Base-by-base conservation (phyloP, 345 rosid genomes). In the Rubroshorea leprosula region DNA sequence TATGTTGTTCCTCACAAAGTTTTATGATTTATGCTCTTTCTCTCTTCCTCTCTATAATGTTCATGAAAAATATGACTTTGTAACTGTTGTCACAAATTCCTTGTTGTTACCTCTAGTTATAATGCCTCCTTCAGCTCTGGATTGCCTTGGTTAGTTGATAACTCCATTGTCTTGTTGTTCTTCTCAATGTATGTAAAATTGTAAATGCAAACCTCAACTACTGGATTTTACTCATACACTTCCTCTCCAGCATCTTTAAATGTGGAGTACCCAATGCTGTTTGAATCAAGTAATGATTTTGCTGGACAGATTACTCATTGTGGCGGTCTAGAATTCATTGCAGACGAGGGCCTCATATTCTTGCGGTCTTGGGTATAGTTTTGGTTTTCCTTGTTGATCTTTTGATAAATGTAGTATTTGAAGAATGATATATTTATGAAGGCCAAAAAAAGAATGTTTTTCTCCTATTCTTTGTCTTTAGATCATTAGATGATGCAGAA, bases 51-150 rank as follows among this genome's bases (percentile, higher is more conserved):
- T 55, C 25, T 60, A 13, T 48, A 11, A 14, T 65, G 5, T 56
- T 21, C 25, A 35, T 45, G 43, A 20, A 0, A 59, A 29, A 18
- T 23, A 1, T 51, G 49, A 17, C 47, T 62, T 57, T 26, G 14
- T 61, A 21, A 51, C 35, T 16, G 61, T 51, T 54, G 57, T 22
- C 48, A 23, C 29, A 52, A 27, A 44, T 13, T 29, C 13, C 55
- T 26, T 0, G 18, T 64, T 3, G 23, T 23, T 52, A 1, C 67
- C 48, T 67, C 54, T 66, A 85, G 88, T 80, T 72, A 72, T 85
- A 27, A 82, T 82, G 92, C 88, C 92, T 61, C 83, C 80, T 44
- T 85, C 92, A 0, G 92, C 92, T 64, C 83, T 85, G 15, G 78
- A 80, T 74, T 80, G 76, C 49, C 92, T 85, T 26, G 88, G 92